Percentiles rank a stretch among this genome's conserved stretches.
phyloP scores from a whole-genome alignment of 2,329 filamentous ascomycete species.

The Fusarium denticulatum region DNA sequence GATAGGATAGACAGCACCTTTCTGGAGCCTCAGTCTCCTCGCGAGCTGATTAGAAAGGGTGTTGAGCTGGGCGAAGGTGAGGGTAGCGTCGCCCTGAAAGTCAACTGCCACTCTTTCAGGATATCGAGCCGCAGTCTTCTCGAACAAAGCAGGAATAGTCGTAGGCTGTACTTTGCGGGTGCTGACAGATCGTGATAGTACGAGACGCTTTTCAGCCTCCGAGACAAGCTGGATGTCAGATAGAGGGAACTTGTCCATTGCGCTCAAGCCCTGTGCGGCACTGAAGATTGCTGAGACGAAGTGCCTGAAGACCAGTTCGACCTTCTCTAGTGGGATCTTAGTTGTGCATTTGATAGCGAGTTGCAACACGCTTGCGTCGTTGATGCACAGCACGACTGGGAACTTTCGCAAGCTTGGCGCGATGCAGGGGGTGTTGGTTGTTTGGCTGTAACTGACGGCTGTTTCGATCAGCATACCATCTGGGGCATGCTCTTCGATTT shows the following conservation, averaged over 20 bases:
- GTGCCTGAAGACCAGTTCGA: background rate
- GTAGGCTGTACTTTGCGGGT: background rate
- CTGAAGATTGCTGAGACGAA: background rate
- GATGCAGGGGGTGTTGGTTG: conserved; percentile 6
- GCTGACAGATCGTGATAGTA: background rate
- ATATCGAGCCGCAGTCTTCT: background rate
- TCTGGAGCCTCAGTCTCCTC: background rate
- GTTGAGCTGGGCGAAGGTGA: conserved; percentile 3
- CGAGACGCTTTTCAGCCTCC: background rate
- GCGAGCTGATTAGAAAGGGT: background rate
- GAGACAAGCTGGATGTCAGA: background rate
- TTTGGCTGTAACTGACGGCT: conserved; percentile 11
- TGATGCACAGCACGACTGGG: conserved; percentile 10
- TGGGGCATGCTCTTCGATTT: background rate
- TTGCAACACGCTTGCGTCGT: background rate
- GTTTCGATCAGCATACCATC: background rate
- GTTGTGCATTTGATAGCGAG: background rate
- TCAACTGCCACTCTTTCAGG: background rate
- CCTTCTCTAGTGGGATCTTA: background rate
- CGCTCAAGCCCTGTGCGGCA: background rate
- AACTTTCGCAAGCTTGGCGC: background rate
- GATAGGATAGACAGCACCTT: background rate
- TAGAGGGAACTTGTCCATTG: background rate
- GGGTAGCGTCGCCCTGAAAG: background rate
- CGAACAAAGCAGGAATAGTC: conserved; percentile 4